These are phyloP conservation scores for Albizia julibrissin DNA, from an alignment of 306 rosid species.

Conservation along the genomic window DNA sequence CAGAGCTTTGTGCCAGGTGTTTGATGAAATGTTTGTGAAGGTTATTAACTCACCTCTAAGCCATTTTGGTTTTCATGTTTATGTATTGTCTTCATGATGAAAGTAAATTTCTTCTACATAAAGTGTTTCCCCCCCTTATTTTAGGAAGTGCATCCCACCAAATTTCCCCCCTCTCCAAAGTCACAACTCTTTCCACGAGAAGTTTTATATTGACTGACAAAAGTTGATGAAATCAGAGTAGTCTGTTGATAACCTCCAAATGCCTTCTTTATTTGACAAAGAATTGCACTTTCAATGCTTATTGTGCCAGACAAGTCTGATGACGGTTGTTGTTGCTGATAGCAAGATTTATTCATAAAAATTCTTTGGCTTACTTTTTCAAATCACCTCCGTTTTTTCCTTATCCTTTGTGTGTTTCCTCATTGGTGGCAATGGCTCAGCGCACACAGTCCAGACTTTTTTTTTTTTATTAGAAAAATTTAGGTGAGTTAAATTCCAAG, in stretches of 20 bases:
- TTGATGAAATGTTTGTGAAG: constrained; percentile 31
- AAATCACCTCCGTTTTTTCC: neutral
- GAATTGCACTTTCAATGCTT: neutral
- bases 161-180: neutral
- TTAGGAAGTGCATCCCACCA: neutral
- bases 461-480: too few species aligned
- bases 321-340: neutral
- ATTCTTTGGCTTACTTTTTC: neutral
- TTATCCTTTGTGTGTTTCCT: neutral
- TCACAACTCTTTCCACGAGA: neutral
- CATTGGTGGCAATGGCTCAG: neutral
- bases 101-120: neutral
- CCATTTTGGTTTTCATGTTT: neutral
- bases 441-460: neutral
- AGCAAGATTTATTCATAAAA: neutral
- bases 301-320: neutral
- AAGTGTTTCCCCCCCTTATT: neutral
- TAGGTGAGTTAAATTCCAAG: neutral
- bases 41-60: constrained; percentile 22
- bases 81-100: neutral
- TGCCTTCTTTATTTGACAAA: neutral
- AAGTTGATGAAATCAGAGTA: neutral
- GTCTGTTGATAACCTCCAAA: neutral
- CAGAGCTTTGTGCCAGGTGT: constrained; percentile 12
- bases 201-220: neutral